A percentile compares a stretch with the other conserved stretches of the same genome.
phyloP scores from a whole-genome alignment of 352 stramenopile genomes.

The Aphanomyces astaci region DNA sequence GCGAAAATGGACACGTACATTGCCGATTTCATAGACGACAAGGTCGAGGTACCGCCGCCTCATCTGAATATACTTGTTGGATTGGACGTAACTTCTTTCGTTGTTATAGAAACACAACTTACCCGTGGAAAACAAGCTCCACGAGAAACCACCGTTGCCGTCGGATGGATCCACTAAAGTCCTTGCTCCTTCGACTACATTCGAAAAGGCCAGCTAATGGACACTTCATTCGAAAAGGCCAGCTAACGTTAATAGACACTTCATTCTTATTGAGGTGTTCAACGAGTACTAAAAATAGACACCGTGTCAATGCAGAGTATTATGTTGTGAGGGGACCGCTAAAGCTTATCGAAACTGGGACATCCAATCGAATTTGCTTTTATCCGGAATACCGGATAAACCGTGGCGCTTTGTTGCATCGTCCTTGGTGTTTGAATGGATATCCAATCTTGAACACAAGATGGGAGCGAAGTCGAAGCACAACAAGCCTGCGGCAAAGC shows the following conservation, averaged over 20 bases:
- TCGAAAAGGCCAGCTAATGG: too few species aligned
- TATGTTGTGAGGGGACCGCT: background rate
- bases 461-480: slow-evolving; percentile 11
- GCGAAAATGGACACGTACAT: slow-evolving; percentile 79
- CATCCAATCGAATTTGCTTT: background rate
- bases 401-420: background rate
- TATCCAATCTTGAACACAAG: slow-evolving; percentile 17
- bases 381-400: slow-evolving; percentile 9
- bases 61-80: background rate
- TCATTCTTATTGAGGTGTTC: too few species aligned
- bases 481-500: background rate
- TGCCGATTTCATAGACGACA: slow-evolving; percentile 61
- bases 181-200: too few species aligned
- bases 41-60: background rate
- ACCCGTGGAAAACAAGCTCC: too few species aligned
- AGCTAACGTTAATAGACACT: too few species aligned
- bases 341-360: background rate
- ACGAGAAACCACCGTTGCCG: background rate
- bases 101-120: background rate
- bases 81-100: too few species aligned
- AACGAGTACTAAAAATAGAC: too few species aligned
- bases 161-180: background rate
- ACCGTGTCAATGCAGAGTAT: too few species aligned
- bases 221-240: too few species aligned
- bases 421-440: slow-evolving; percentile 3